A percentile compares a stretch with the other conserved stretches of the same genome.
Evolutionary conservation across 1,284 basidiomycete genomes (phyloP).

Genomic region (Ceratobasidium sp.): DNA sequence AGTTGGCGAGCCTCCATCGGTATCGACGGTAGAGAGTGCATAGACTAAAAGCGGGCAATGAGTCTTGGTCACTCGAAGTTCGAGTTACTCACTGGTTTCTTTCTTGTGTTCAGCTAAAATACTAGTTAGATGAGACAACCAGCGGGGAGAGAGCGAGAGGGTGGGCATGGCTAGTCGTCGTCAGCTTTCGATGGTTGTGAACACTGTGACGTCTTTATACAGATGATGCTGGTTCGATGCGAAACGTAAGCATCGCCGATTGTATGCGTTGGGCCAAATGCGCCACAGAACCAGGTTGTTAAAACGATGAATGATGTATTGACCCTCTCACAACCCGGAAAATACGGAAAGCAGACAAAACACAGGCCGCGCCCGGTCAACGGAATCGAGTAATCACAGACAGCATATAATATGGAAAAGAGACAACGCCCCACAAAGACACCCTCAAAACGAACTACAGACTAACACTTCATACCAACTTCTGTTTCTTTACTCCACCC

Average conservation of each 20-base stretch:
- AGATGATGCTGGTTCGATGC: not conserved
- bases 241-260: conserved; percentile 26
- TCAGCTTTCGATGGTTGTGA: not conserved
- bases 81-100: not conserved
- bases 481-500: conserved; percentile 45
- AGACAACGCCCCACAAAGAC: not conserved
- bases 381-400: not conserved
- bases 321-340: not conserved
- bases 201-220: conserved; percentile 16
- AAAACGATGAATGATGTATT: too few relatives aligned
- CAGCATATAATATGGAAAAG: not conserved
- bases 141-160: conserved; percentile 23
- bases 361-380: not conserved
- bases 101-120: conserved; percentile 26
- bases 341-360: conserved; percentile 18
- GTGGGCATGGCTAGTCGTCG: conserved; percentile 10
- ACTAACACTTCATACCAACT: conserved; percentile 39
- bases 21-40: conserved; percentile 30
- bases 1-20: conserved; percentile 7
- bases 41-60: not conserved
- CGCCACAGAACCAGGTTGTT: not conserved
- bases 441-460: not conserved
- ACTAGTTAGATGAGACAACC: conserved; percentile 19
- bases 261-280: not conserved
- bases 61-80: not conserved